Percentiles rank a stretch among this genome's conserved stretches.
These are phyloP conservation scores for Trametes hirsuta DNA, from an alignment of 1,284 basidiomycete genomes.

Conservation along the genomic window DNA sequence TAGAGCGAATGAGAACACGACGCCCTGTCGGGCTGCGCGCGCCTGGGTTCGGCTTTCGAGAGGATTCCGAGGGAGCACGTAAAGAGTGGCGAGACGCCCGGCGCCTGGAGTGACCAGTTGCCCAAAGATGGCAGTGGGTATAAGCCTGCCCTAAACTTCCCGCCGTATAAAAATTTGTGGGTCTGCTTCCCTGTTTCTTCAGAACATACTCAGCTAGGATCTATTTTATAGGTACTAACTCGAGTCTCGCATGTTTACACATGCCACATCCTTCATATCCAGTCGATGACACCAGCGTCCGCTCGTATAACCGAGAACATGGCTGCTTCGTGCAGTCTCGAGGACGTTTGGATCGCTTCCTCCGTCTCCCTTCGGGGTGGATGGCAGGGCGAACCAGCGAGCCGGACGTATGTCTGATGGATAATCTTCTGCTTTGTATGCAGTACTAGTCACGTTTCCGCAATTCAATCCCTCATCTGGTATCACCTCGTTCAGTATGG, in stretches of 20 bases:
- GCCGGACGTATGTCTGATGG: conserved; percentile 23
- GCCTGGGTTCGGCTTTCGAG: no score
- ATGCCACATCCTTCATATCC: conserved; percentile 81
- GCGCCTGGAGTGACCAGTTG: no score
- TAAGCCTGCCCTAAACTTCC: no score
- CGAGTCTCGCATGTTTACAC: conserved; percentile 87
- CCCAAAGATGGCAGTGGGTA: no score
- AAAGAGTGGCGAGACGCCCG: no score
- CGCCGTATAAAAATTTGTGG: conserved; percentile 2
- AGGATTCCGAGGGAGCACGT: no score
- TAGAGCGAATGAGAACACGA: no score
- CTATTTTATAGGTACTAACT: conserved; percentile 89
- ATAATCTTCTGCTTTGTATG: background rate
- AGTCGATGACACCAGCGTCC: conserved; percentile 73
- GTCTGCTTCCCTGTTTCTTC: conserved; percentile 38
- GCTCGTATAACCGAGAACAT: conserved; percentile 81
- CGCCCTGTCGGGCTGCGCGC: no score
- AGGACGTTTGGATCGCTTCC: conserved; percentile 20
- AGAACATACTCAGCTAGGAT: conserved; percentile 90
- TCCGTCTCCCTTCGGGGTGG: conserved; percentile 14
- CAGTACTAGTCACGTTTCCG: background rate
- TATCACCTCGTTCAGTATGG: no score
- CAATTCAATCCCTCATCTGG: background rate
- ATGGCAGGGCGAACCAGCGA: conserved; percentile 19
- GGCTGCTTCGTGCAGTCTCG: conserved; percentile 36